Base-by-base conservation (phyloP, 1,284 basidiomycete genomes). In the Tremellales sp. region DNA sequence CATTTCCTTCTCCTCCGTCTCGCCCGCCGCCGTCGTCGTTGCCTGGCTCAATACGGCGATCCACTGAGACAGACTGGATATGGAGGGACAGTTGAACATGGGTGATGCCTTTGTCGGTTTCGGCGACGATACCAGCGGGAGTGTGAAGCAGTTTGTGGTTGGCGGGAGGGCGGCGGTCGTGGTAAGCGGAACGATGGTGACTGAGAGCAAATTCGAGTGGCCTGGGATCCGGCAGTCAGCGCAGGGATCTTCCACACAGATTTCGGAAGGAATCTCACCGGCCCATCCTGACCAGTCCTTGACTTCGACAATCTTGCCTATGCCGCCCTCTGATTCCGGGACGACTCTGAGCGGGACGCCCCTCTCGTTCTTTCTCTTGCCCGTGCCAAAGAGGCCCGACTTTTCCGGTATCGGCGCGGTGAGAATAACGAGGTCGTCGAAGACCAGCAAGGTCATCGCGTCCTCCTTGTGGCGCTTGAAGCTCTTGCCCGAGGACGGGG, bases 391-490 rank as follows among this genome's bases (percentile, higher is more conserved):
- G 10, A 64, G 40, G 21, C 42, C 47, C 5, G 34, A 31, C 36
- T 53, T 50, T 14, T 61, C 71, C 34, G 49, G 57, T 18, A 60
- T 32, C 9, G 67, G 67, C 24, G 69, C 69, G 14, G 78, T 75
- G 18, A 86, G 61, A 25, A 87, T 57, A 19, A 86, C 65, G 29
- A 87, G 57, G 71, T 88, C 86, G 31, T 80, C 80, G 65, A 88
- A 86, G 7, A 87, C 75, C 45, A 86, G 78, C 35, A 77, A 76
- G 5, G 57, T 61, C 57, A 81, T 78, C 3, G 80, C 64, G 26
- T 63, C 59, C 18, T 64, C 60, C 21, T 64, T 64, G 28, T 55
- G 50, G 16, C 34, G 42, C 36, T 29, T 47, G 26, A 44, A 58
- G 18, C 40, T 16, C 8, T 34, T 49, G 25, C 42, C 9, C 28